Base-by-base conservation (phyloP, 345 rosid genomes). In the Pseudoturritis turrita region DNA sequence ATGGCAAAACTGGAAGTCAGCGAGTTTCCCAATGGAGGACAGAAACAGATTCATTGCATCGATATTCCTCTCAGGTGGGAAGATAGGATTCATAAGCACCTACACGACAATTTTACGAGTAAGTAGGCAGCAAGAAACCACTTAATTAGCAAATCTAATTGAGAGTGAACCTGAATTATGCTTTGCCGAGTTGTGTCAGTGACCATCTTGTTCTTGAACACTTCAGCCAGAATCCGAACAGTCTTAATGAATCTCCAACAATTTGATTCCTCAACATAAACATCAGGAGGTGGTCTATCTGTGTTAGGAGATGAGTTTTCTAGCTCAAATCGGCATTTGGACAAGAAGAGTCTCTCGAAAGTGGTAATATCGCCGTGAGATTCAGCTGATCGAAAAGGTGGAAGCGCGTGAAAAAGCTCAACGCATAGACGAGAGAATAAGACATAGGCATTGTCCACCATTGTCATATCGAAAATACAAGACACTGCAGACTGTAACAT, bases 71-170 rank as follows among this genome's bases (percentile, higher is more conserved):
- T 61, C 57, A 61, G 62, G 73, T 75, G 78, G 74, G 13, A 18
- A 4, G 74, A 53, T 60, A 1, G 69, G 73, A 10, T 68, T 12
- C 78, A 51, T 75, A 56, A 75, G 78, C 64, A 68, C 69, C 78
- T 71, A 62, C 33, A 23, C 6, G 2, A 36, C 26, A 19, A 44
- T 10, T 19, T 15, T n/a, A 14, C 60, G 17, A 3, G 61, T 22
- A 52, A 41, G 10, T 43, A 18, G 18, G 2, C 8, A 29, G 15
- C 1, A 6, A 33, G 22, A 54, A 51, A n/a, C 22, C 44, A 0
- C 18, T 5, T 46, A 40, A 15, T 10, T 9, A 21, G 2, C 6
- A n/a, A 7, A 9, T 10, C 4, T 5, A 10, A 54, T n/a, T n/a
- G n/a, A 43, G 39, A 15, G 54, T 53, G 11, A 33, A 75, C 78